phyloP scores from a whole-genome alignment of 148 eudicot species.

The Drosera capensis region DNA sequence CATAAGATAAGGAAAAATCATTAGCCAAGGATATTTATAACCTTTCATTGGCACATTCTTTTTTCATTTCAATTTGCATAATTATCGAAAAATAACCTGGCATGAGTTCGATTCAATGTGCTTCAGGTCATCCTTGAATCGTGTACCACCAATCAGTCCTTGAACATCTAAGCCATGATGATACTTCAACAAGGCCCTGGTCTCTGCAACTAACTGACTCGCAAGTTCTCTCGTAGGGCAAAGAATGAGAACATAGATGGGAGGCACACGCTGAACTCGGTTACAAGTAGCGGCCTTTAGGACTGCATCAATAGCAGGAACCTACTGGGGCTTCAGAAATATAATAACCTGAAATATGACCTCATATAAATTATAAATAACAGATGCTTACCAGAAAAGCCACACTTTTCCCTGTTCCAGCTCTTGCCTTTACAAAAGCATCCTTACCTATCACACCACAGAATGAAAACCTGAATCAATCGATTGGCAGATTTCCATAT shows the following conservation, averaged over 20 bases:
- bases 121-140: slow-evolving; percentile 68
- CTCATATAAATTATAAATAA: slow-evolving; percentile 5
- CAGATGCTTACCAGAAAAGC: slow-evolving; percentile 67
- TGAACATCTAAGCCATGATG: slow-evolving; percentile 72
- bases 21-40: no score
- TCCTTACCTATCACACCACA: slow-evolving; percentile 44
- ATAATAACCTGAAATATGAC: slow-evolving; percentile 5
- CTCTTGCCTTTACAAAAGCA: slow-evolving; percentile 63
- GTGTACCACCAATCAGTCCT: slow-evolving; percentile 64
- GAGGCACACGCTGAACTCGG: slow-evolving; percentile 29
- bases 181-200: slow-evolving; percentile 56
- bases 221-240: slow-evolving; percentile 91
- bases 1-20: no score
- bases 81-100: slow-evolving; percentile 59
- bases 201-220: slow-evolving; percentile 77
- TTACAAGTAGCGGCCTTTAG: slow-evolving; percentile 34
- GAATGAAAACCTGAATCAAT: background rate
- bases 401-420: slow-evolving; percentile 72
- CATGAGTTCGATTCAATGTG: slow-evolving; percentile 54
- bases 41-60: no score
- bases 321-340: slow-evolving; percentile 50
- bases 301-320: slow-evolving; percentile 96
- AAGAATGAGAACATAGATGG: slow-evolving; percentile 56
- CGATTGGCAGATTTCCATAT: background rate
- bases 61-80: no score